Percentiles rank a stretch among this genome's conserved stretches.
These are phyloP conservation scores for Tetracladium setigerum DNA, from an alignment of 495 filamentous ascomycete species.

Conservation along the genomic window DNA sequence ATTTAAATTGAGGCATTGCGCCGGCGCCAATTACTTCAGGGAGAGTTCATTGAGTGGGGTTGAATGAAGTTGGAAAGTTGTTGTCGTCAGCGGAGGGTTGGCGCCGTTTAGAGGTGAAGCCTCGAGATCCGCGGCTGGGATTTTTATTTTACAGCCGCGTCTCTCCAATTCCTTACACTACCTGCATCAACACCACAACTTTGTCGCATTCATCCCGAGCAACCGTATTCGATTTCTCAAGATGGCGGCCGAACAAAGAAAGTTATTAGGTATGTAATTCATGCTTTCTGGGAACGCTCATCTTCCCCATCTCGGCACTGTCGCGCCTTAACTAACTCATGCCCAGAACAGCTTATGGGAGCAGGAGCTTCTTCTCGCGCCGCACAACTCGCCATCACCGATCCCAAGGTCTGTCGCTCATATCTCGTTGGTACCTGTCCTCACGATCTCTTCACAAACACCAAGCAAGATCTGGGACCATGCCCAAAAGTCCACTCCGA, in stretches of 20 bases:
- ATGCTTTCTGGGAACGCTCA: background rate
- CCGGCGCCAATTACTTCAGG: constrained; percentile 16
- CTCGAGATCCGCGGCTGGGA: constrained; percentile 15
- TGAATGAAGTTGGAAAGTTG: constrained; percentile 2
- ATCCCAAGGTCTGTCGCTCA: constrained; percentile 90
- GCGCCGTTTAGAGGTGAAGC: background rate
- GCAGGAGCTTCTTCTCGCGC: constrained; percentile 60
- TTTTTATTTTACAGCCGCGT: constrained; percentile 13
- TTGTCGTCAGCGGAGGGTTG: background rate
- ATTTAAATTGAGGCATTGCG: constrained; percentile 20
- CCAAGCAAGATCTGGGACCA: constrained; percentile 90
- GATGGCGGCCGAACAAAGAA: constrained; percentile 94
- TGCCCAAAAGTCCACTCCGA: constrained; percentile 90
- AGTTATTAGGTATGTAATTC: constrained; percentile 65
- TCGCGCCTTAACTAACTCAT: background rate
- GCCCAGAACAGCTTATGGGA: constrained; percentile 74
- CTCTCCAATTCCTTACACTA: constrained; percentile 1
- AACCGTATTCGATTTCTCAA: constrained; percentile 12
- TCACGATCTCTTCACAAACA: constrained; percentile 99
- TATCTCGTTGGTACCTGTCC: constrained; percentile 93
- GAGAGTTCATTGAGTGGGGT: constrained; percentile 8
- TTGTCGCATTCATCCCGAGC: background rate
- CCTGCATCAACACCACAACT: background rate
- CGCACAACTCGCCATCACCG: constrained; percentile 77
- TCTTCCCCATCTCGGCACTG: background rate